These are phyloP conservation scores for Penicillium concentricum DNA, from an alignment of 2,329 filamentous ascomycete genomes.

Conservation along the genomic window DNA sequence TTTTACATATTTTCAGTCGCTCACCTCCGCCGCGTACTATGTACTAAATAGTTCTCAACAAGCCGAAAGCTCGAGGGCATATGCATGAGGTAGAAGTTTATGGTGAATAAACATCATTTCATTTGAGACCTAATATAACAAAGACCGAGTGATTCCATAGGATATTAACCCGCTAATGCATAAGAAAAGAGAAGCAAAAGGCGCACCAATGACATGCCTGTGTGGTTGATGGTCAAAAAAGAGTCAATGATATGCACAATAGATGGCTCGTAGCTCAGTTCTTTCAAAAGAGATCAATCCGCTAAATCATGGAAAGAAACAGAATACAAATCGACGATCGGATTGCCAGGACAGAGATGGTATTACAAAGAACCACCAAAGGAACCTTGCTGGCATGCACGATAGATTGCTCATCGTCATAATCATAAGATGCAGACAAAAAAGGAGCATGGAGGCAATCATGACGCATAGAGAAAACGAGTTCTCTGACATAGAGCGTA, in stretches of 20 bases:
- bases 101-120: not conserved
- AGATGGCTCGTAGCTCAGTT: not conserved
- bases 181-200: not conserved
- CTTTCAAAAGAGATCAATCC: not conserved
- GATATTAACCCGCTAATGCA: constrained; percentile 3
- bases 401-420: constrained; percentile 6
- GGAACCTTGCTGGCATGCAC: not conserved
- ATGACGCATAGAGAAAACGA: constrained; percentile 1
- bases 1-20: not conserved
- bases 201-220: not conserved
- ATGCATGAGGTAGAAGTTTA: not conserved
- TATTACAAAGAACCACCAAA: not conserved
- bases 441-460: not conserved
- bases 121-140: not conserved
- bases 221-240: not conserved
- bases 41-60: not conserved
- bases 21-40: not conserved
- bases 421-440: constrained; percentile 13
- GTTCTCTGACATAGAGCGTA: not conserved
- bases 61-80: not conserved
- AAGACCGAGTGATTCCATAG: not conserved
- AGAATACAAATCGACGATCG: not conserved
- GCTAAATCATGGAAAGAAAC: constrained; percentile 2
- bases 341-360: not conserved
- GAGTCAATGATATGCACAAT: not conserved